Evolutionary conservation across 1,284 basidiomycete genomes (phyloP).

Genomic region (Pascua sp.): DNA sequence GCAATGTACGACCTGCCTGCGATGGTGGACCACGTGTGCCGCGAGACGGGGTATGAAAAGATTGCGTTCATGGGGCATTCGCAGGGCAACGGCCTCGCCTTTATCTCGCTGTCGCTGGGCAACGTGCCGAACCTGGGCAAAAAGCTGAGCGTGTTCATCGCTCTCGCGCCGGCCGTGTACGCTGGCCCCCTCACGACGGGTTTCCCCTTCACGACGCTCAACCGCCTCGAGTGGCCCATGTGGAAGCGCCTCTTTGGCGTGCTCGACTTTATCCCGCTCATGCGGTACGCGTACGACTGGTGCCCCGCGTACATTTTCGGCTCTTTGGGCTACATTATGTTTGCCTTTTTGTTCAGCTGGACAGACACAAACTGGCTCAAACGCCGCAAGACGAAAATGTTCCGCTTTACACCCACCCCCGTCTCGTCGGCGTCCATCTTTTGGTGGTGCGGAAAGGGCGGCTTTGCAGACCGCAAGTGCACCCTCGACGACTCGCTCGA

Average conservation of each 20-base stretch:
- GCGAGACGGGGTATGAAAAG: slow-evolving; percentile 59
- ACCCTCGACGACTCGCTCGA: slow-evolving; percentile 55
- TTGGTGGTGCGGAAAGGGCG: slow-evolving; percentile 62
- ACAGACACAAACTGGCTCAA: slow-evolving; percentile 61
- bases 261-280: slow-evolving; percentile 61
- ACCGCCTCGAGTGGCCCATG: slow-evolving; percentile 55
- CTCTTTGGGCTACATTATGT: slow-evolving; percentile 55
- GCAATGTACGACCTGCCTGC: slow-evolving; percentile 62
- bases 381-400: slow-evolving; percentile 61
- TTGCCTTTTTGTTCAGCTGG: slow-evolving; percentile 59
- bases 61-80: slow-evolving; percentile 62
- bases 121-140: slow-evolving; percentile 59
- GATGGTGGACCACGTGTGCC: slow-evolving; percentile 58
- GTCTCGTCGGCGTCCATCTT: slow-evolving; percentile 56
- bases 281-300: slow-evolving; percentile 60
- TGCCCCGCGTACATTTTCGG: slow-evolving; percentile 54
- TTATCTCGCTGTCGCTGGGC: slow-evolving; percentile 58
- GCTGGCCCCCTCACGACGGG: slow-evolving; percentile 59
- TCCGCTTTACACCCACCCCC: slow-evolving; percentile 62
- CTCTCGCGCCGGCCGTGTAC: slow-evolving; percentile 61
- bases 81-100: slow-evolving; percentile 58
- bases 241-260: slow-evolving; percentile 61
- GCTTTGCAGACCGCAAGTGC: slow-evolving; percentile 59
- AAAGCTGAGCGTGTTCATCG: slow-evolving; percentile 58
- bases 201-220: slow-evolving; percentile 57